Percentiles rank a stretch among this genome's conserved stretches.
phyloP scores from a whole-genome alignment of 139 green algal genomes.

The Tetraselmis chui region DNA sequence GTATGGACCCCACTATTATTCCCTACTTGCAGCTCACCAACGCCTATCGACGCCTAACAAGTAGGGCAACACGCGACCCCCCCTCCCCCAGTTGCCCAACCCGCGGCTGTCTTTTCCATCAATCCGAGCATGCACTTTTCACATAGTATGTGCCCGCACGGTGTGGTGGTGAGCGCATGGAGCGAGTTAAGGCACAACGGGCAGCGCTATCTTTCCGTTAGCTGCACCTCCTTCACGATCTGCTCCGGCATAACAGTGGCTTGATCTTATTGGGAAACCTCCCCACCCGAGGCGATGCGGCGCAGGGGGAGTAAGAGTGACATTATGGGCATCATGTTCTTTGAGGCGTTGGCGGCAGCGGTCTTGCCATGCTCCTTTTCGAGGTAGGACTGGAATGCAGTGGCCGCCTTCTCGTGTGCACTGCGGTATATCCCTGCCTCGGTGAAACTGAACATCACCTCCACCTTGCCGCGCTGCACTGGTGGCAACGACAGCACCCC shows the following conservation, averaged over 20 bases:
- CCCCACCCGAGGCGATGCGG: slow-evolving; percentile 48
- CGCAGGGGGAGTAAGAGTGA: slow-evolving; percentile 61
- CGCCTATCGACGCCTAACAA: background rate
- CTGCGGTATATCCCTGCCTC: slow-evolving; percentile 45
- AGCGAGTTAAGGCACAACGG: slow-evolving; percentile 53
- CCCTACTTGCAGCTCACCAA: background rate
- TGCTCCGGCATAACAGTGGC: background rate
- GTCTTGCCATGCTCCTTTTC: background rate
- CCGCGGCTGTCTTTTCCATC: slow-evolving; percentile 3
- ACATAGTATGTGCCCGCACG: slow-evolving; percentile 68
- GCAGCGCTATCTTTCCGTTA: slow-evolving; percentile 28
- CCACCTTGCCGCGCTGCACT: background rate
- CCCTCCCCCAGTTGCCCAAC: too few species aligned
- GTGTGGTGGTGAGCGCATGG: slow-evolving; percentile 34
- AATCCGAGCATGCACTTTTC: slow-evolving; percentile 47
- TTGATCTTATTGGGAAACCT: background rate
- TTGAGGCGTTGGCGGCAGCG: slow-evolving; percentile 21
- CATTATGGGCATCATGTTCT: slow-evolving; percentile 58
- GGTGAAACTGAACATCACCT: slow-evolving; percentile 38
- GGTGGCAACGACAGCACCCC: slow-evolving; percentile 51
- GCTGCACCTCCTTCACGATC: background rate
- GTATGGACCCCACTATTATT: background rate
- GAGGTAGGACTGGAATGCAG: background rate
- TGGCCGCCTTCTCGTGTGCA: slow-evolving; percentile 25
- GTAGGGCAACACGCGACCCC: background rate